These are phyloP conservation scores for Fusarium fujikuroi DNA, from an alignment of 2,329 filamentous ascomycete species.

Conservation along the genomic window DNA sequence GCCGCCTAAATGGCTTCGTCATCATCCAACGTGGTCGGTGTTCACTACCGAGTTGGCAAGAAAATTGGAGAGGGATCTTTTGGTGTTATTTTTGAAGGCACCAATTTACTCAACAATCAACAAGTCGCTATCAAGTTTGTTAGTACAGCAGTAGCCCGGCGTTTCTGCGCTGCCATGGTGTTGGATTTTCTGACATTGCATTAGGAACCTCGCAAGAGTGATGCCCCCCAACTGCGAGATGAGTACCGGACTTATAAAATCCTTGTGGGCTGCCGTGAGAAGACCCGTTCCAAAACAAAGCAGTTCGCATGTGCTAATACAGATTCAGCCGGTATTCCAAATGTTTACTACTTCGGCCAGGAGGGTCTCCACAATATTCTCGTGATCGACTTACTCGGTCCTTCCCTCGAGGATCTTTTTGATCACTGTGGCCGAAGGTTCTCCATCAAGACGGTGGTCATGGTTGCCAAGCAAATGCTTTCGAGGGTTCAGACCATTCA, in stretches of 20 bases:
- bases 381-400: conserved; percentile 94
- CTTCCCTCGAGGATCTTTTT: conserved; percentile 95
- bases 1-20: conserved; percentile 77
- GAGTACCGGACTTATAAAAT: conserved; percentile 99
- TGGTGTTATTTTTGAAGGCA: conserved; percentile 98
- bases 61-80: conserved; percentile 99
- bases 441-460: conserved; percentile 96
- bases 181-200: conserved; percentile 7
- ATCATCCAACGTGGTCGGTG: conserved; percentile 96
- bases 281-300: conserved; percentile 45
- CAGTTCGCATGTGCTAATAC: conserved; percentile 35
- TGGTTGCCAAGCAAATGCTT: conserved; percentile 99
- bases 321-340: conserved; percentile 87
- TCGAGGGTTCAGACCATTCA: conserved; percentile 94
- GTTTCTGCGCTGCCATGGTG: background rate
- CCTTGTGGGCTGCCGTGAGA: conserved; percentile 96
- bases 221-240: conserved; percentile 96
- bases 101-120: conserved; percentile 98
- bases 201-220: conserved; percentile 98
- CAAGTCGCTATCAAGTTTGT: conserved; percentile 99
- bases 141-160: conserved; percentile 49
- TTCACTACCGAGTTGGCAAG: conserved; percentile 98
- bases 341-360: conserved; percentile 99
- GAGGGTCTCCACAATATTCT: conserved; percentile 99
- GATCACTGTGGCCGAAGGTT: conserved; percentile 97